Base-by-base conservation (phyloP, 345 rosid genomes). In the Clarkia xantiana region DNA sequence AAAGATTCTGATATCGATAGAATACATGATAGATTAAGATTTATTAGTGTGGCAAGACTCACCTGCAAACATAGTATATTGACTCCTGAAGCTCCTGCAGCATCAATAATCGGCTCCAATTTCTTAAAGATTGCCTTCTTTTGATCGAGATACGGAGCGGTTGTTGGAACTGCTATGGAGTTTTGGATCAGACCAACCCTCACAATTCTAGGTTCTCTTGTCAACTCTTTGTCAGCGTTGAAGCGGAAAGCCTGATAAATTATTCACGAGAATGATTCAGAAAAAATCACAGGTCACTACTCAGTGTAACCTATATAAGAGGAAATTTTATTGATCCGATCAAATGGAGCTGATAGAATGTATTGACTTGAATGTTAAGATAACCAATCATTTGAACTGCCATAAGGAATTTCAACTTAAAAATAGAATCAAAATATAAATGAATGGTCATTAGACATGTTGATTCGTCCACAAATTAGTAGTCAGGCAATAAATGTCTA, bases 161-260 rank as follows among this genome's bases (percentile, higher is more conserved):
- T 83, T 1, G 96, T 83, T 3, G 96, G 96, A 73, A 84, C 79
- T 68, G 76, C 81, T 40, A 76, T 72, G 47, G 93, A 79, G 67
- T 81, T 91, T 70, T 91, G 96, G 65, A 91, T 72, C 38, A 91
- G 83, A 60, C 93, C 98, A 38, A 84, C 98, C 70, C 94, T 79
- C 15, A 91, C 96, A 2, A 81, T 62, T 68, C 75, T 70, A 14
- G 93, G 85, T 54, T 65, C 76, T 75, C 98, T 73, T 64, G 82
- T 36, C 18, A 68, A 56, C 63, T 90, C 97, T 64, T 63, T 63
- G 61, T 77, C 89, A 68, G 98, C 89, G 29, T 61, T 61, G 62
- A 91, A 86, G 48, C 65, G 11, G 58, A 75, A 75, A 10, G 79
- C 94, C 98, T 91, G 74, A 51, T 39, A 10, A 10, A 49, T 38